Evolutionary conservation across 2,329 filamentous ascomycete genomes (phyloP).

Genomic region (Apiospora sp.): DNA sequence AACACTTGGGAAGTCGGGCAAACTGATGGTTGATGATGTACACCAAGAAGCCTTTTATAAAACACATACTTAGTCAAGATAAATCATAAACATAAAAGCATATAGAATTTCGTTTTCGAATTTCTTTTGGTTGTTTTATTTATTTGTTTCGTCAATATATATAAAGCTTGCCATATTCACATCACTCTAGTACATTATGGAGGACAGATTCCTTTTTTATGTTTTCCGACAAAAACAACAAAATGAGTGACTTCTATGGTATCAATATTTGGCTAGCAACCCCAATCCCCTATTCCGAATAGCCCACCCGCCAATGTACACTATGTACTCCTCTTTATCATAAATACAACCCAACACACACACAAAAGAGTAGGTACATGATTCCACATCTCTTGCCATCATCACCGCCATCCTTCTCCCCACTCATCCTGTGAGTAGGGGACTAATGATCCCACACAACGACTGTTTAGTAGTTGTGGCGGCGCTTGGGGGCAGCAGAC

Average conservation of each 20-base stretch:
- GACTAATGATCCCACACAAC: background rate
- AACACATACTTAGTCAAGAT: too few relatives aligned
- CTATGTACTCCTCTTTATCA: background rate
- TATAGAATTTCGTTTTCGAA: too few relatives aligned
- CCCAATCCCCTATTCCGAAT: background rate
- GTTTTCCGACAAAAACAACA: background rate
- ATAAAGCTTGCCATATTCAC: background rate
- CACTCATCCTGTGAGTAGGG: slow-evolving; percentile 7
- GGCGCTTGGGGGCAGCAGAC: too few relatives aligned
- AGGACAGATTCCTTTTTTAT: background rate
- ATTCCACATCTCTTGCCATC: background rate
- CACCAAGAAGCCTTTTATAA: background rate
- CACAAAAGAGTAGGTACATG: background rate
- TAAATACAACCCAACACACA: background rate
- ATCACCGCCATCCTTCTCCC: background rate
- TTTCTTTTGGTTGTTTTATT: too few relatives aligned
- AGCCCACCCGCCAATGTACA: background rate
- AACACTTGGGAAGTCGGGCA: background rate
- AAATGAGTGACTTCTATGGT: slow-evolving; percentile 18
- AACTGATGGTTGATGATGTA: background rate
- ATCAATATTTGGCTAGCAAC: slow-evolving; percentile 12
- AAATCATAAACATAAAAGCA: background rate
- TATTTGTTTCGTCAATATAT: too few relatives aligned
- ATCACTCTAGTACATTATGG: background rate
- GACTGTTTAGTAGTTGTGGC: background rate